Percentiles rank a stretch among this genome's conserved stretches.
phyloP scores from a whole-genome alignment of 192 early-diverging fungal species.

The Entrophospora sp. region DNA sequence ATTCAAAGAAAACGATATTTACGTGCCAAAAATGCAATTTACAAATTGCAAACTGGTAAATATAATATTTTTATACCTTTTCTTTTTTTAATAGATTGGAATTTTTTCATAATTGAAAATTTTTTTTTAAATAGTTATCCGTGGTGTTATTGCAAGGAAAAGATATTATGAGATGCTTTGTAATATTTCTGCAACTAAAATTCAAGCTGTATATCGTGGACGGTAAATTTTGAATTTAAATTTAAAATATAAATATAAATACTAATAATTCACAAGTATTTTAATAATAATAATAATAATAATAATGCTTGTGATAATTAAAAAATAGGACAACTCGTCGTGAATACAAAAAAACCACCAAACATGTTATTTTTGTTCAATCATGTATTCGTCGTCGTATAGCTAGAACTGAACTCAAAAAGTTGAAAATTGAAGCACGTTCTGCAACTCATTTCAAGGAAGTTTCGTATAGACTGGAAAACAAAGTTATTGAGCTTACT shows the following conservation, averaged over 20 bases:
- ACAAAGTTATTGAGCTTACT: conserved; percentile 93
- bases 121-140: no score
- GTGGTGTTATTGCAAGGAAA: conserved; percentile 58
- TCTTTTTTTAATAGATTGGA: no score
- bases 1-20: conserved; percentile 44
- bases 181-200: conserved; percentile 58
- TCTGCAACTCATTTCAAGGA: conserved; percentile 92
- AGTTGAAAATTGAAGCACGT: conserved; percentile 73
- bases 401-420: conserved; percentile 61
- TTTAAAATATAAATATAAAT: background rate
- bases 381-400: conserved; percentile 64
- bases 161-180: conserved; percentile 49
- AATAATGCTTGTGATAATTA: no score
- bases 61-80: background rate
- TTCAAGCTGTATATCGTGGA: conserved; percentile 71
- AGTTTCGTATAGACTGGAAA: conserved; percentile 86
- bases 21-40: conserved; percentile 37
- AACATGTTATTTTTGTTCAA: conserved; percentile 70
- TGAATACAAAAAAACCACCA: conserved; percentile 41
- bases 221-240: conserved; percentile 21
- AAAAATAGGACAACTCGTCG: conserved; percentile 40
- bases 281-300: no score
- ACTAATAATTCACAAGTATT: no score
- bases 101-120: no score
- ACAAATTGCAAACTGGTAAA: conserved; percentile 50